Percentiles rank a stretch among this genome's conserved stretches.
These are phyloP conservation scores for Coleophoma cylindrospora DNA, from an alignment of 2,329 filamentous ascomycete genomes.

Conservation along the genomic window DNA sequence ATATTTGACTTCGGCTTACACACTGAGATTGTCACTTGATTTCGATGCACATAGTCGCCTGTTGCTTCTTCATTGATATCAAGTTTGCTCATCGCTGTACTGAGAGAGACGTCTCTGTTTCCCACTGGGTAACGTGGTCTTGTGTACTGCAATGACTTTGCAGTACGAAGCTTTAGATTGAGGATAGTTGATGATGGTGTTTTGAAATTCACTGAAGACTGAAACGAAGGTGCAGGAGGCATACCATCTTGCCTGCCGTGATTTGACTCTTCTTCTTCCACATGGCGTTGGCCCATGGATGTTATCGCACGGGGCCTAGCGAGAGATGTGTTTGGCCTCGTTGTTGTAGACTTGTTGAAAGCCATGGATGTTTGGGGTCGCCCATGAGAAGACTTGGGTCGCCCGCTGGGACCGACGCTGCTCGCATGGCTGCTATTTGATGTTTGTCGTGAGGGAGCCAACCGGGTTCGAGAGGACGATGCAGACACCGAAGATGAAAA, in stretches of 20 bases:
- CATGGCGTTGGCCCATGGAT: conserved; percentile 28
- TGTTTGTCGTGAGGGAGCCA: conserved; percentile 35
- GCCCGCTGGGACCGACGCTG: conserved; percentile 48
- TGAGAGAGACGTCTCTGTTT: conserved; percentile 30
- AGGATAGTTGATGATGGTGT: conserved; percentile 7
- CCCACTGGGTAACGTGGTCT: conserved; percentile 11
- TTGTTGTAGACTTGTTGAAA: conserved; percentile 40
- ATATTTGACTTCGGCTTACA: conserved; percentile 1
- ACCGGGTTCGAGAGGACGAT: conserved; percentile 31
- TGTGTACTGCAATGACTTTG: conserved; percentile 22
- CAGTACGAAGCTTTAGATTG: conserved; percentile 20
- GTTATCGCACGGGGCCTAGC: conserved; percentile 35
- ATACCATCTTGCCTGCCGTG: conserved; percentile 47
- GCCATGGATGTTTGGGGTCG: conserved; percentile 47
- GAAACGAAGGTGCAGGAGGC: conserved; percentile 29
- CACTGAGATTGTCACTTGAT: too few species aligned
- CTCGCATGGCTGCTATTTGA: conserved; percentile 47
- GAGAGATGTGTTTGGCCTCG: conserved; percentile 34
- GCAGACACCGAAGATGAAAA: conserved; percentile 32
- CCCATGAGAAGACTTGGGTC: conserved; percentile 36
- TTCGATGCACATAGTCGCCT: too few species aligned
- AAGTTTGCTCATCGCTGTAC: conserved; percentile 29
- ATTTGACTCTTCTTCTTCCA: conserved; percentile 25
- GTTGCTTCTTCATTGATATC: conserved; percentile 17
- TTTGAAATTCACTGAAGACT: conserved; percentile 17